phyloP scores from a whole-genome alignment of 2,329 filamentous ascomycete species.

The Pseudopyrenochaeta lycopersici region DNA sequence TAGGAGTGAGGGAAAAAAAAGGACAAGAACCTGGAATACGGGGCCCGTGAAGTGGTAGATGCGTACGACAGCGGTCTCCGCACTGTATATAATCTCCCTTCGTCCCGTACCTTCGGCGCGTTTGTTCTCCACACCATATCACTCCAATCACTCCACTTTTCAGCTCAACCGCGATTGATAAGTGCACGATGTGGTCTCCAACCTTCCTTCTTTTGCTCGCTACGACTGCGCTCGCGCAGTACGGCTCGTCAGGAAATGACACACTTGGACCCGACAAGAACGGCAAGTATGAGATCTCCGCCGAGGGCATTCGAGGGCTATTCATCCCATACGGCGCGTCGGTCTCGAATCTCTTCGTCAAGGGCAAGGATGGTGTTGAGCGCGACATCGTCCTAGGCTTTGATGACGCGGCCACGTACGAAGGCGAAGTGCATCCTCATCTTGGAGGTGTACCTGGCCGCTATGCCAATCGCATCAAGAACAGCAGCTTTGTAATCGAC shows the following conservation, averaged over 20 bases:
- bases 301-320: slow-evolving; percentile 70
- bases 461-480: slow-evolving; percentile 84
- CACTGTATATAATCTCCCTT: slow-evolving; percentile 22
- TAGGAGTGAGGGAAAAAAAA: slow-evolving; percentile 16
- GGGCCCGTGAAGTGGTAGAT: slow-evolving; percentile 21
- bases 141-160: slow-evolving; percentile 23
- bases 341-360: slow-evolving; percentile 75
- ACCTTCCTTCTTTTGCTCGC: slow-evolving; percentile 32
- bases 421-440: slow-evolving; percentile 73
- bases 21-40: slow-evolving; percentile 28
- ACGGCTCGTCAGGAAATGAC: slow-evolving; percentile 8
- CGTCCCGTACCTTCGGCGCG: slow-evolving; percentile 10
- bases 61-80: slow-evolving; percentile 20
- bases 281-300: slow-evolving; percentile 75
- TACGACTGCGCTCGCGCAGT: slow-evolving; percentile 39
- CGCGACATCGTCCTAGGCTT: slow-evolving; percentile 78
- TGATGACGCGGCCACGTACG: slow-evolving; percentile 78
- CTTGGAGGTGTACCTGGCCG: slow-evolving; percentile 77
- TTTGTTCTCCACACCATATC: slow-evolving; percentile 21
- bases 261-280: slow-evolving; percentile 46
- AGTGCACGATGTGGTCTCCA: slow-evolving; percentile 37
- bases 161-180: slow-evolving; percentile 22
- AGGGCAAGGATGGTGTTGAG: slow-evolving; percentile 72
- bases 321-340: slow-evolving; percentile 81
- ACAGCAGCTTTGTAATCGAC: slow-evolving; percentile 75